Evolutionary conservation across 2,329 filamentous ascomycete species (phyloP), one percentile per base, ranked within the genome.

Genomic region (Trichophyton mentagrophytes): DNA sequence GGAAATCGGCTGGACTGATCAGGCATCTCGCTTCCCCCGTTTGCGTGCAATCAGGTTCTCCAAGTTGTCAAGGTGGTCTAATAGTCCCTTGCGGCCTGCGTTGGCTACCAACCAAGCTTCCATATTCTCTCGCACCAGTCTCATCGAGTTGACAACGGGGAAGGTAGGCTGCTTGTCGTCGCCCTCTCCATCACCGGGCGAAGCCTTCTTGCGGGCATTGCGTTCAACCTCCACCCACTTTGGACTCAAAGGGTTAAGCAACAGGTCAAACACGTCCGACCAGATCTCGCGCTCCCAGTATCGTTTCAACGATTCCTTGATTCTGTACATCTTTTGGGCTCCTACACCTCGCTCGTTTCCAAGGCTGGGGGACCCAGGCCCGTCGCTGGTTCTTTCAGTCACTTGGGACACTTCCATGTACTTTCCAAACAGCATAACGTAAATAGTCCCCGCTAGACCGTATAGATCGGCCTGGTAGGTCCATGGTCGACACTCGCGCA

Each of bases 271-370:
- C 56, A 87, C 85, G 63, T 88, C 85, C 1, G 71, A 75, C 93
- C 93, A 99, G 51, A 97, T 83, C 57, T 96, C 90, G 57, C 85
- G 87, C 78, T 97, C 91, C 93, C 93, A 99, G 75, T 99, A 99
- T 51, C 93, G 77, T 78, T 99, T 99, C 63, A 97, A 76, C 13
- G 79, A 83, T 74, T 96, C 92, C 58, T 87, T 83, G 65, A 96
- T 85, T 64, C 82, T 84, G 76, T 96, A 97, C 56, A 80, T 85
- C 69, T 88, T 85, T 1, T 80, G 62, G 11, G 25, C 25, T 15
- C 57, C 57, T 25, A 49, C 11, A 11, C 57, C 44, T 40, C 42
- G 46, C 4, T n/a, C 58, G 22, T 65, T 63, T 62, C 65, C 63
- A 36, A 62, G 61, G 7, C 61, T 61, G 30, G 57, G 57, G 17